Evolutionary conservation across 2,329 filamentous ascomycete species (phyloP).

Genomic region (Cadophora sp.): DNA sequence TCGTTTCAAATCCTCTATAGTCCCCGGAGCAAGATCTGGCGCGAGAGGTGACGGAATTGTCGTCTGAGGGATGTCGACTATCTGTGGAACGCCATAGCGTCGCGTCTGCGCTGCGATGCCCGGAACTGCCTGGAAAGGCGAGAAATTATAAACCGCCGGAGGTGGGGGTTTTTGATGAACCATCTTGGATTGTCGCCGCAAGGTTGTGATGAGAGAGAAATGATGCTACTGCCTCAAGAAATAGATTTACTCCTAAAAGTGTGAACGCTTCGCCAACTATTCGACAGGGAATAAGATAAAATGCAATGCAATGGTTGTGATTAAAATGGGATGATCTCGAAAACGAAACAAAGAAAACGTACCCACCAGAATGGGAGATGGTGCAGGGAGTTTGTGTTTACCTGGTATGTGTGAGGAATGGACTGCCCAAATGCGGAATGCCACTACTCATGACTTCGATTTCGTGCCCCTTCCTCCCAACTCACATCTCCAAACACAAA

Average conservation of each 20-base stretch:
- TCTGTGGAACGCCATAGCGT: conserved; percentile 20
- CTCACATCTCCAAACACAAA: neutral
- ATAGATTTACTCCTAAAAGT: neutral
- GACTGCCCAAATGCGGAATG: conserved; percentile 22
- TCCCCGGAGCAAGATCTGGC: conserved; percentile 30
- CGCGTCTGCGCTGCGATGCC: conserved; percentile 19
- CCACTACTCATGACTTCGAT: neutral
- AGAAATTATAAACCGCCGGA: conserved; percentile 29
- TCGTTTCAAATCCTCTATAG: conserved; percentile 27
- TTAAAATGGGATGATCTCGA: neutral
- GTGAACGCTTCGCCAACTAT: neutral
- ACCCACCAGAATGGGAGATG: neutral
- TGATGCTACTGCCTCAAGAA: neutral
- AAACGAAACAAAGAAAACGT: conserved; percentile 5
- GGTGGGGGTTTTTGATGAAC: neutral
- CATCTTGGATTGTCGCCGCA: neutral
- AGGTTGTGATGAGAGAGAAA: neutral
- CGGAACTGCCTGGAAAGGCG: conserved; percentile 30
- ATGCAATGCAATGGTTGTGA: neutral
- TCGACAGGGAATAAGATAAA: neutral
- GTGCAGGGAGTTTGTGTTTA: conserved; percentile 15
- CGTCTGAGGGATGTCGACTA: conserved; percentile 34
- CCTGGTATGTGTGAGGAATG: conserved; percentile 29
- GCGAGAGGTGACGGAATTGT: conserved; percentile 35
- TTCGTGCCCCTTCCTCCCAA: neutral